phyloP scores from a whole-genome alignment of 164 flowering plant species.

The Litsea cubeba region DNA sequence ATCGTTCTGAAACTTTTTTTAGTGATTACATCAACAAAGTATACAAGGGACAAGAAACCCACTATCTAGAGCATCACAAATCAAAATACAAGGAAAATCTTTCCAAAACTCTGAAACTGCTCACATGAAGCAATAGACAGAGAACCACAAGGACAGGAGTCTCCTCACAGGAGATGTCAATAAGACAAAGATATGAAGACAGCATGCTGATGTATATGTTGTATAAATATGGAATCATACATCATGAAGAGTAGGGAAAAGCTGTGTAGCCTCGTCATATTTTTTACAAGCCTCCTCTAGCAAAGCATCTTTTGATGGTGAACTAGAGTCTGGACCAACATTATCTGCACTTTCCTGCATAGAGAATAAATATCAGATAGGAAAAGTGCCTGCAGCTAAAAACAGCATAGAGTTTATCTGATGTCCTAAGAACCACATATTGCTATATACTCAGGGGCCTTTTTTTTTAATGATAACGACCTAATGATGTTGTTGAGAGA shows the following conservation, averaged over 20 bases:
- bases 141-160: too few relatives aligned
- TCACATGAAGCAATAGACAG: too few relatives aligned
- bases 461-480: too few relatives aligned
- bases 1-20: too few relatives aligned
- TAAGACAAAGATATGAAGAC: too few relatives aligned
- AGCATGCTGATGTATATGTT: background rate
- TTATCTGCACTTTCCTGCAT: slow-evolving; percentile 99
- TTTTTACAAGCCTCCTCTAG: slow-evolving; percentile 99
- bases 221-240: slow-evolving; percentile 35
- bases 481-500: too few relatives aligned
- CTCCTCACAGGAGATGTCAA: too few relatives aligned
- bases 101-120: too few relatives aligned
- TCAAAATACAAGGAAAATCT: too few relatives aligned
- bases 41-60: too few relatives aligned
- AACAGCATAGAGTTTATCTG: background rate
- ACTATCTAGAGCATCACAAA: too few relatives aligned
- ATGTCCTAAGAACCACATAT: background rate
- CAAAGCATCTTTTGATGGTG: slow-evolving; percentile 94
- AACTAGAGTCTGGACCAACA: slow-evolving; percentile 76
- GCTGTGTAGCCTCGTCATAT: slow-evolving; percentile 91
- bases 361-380: slow-evolving; percentile 18
- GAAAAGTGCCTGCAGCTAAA: slow-evolving; percentile 8
- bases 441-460: background rate
- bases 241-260: slow-evolving; percentile 96
- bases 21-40: too few relatives aligned